These are phyloP conservation scores for Salvia rosmarinus DNA, from an alignment of 257 asterid genomes.

Conservation along the genomic window DNA sequence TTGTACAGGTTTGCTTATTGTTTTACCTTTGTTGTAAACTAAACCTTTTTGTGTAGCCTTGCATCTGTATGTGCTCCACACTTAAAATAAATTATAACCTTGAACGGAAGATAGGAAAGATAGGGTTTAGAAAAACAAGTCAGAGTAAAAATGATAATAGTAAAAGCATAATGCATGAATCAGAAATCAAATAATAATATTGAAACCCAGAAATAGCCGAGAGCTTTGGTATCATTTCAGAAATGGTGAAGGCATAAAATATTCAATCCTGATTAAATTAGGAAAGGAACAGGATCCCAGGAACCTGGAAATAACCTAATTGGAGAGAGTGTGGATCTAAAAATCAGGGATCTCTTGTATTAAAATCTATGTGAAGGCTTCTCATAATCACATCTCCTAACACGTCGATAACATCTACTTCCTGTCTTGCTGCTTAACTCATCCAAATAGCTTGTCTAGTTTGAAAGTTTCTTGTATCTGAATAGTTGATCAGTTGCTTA, in stretches of 20 bases:
- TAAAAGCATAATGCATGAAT: constrained; percentile 15
- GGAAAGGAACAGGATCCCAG: not conserved
- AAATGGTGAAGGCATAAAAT: not conserved
- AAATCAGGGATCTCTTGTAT: not conserved
- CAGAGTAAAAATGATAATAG: too few relatives aligned
- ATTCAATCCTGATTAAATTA: not conserved
- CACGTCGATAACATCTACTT: not conserved
- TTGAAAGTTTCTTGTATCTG: not conserved
- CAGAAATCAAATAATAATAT: not conserved
- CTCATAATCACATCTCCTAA: not conserved
- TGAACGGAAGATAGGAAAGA: not conserved
- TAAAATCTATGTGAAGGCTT: not conserved
- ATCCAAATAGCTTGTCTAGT: constrained; percentile 4
- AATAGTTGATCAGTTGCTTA: constrained; percentile 26
- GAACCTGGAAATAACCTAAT: not conserved
- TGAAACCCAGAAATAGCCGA: not conserved
- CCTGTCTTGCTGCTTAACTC: not conserved
- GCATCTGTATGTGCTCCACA: not conserved
- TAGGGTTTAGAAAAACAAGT: not conserved
- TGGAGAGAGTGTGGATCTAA: not conserved
- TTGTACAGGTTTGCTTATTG: constrained; percentile 66
- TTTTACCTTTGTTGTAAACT: constrained; percentile 22
- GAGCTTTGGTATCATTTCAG: not conserved
- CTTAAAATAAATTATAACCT: not conserved
- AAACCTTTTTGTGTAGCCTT: constrained; percentile 5